Evolutionary conservation across 306 rosid genomes (phyloP).

Genomic region (Coriaria nepalensis): DNA sequence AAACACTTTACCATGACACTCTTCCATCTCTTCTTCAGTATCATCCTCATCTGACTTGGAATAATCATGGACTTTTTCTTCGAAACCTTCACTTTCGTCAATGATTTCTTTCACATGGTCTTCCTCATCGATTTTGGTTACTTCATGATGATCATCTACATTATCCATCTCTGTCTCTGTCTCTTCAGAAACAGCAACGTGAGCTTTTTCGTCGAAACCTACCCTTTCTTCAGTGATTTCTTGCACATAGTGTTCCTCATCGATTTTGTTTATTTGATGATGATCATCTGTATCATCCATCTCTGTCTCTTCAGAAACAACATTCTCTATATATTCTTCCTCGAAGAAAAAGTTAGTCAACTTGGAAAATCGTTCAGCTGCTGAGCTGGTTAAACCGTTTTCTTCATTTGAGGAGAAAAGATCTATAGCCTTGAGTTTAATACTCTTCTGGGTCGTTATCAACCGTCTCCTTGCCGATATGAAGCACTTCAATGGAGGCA

Average conservation of each 20-base stretch:
- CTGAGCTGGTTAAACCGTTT: conserved; percentile 12
- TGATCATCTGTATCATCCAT: conserved; percentile 48
- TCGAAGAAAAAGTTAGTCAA: conserved; percentile 18
- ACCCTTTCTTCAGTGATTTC: conserved; percentile 17
- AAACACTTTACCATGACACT: too few relatives aligned
- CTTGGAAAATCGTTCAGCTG: conserved; percentile 12
- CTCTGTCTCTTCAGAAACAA: conserved; percentile 21
- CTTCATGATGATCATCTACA: neutral
- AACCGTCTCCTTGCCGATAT: conserved; percentile 53
- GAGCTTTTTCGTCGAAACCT: conserved; percentile 19
- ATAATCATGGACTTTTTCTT: too few relatives aligned
- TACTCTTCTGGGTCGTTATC: conserved; percentile 47
- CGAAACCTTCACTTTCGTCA: too few relatives aligned
- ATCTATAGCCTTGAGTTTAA: conserved; percentile 32
- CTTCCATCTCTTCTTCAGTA: too few relatives aligned
- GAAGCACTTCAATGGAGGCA: conserved; percentile 75
- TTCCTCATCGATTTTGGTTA: conserved; percentile 21
- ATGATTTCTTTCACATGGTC: neutral
- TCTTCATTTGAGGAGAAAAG: conserved; percentile 20
- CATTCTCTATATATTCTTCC: conserved; percentile 20
- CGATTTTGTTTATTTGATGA: conserved; percentile 18
- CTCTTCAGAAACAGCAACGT: conserved; percentile 8
- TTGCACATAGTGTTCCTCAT: conserved; percentile 14
- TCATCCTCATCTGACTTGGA: too few relatives aligned
- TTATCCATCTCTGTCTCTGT: conserved; percentile 1